A percentile compares a stretch with the other conserved stretches of the same genome.
Conservation (phyloP, 495 filamentous ascomycete species). For the Hypoxylon lenormandii region DNA sequence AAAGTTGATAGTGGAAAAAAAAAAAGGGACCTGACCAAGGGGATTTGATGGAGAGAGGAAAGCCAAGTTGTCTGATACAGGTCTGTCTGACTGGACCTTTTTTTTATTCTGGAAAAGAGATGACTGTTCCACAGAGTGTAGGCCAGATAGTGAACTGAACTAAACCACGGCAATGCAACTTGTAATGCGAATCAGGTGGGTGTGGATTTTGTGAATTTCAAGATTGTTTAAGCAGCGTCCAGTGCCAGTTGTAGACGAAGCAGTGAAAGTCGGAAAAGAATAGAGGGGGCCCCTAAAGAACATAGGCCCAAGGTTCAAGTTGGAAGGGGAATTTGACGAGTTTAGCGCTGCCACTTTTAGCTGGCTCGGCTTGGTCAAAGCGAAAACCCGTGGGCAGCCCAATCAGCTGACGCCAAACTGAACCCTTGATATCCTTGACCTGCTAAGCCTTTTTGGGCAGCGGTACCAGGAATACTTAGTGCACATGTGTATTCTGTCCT, state of each 20-base stretch:
- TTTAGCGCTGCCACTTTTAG: conserved; percentile 42
- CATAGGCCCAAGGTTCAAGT: background rate
- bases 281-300: conserved; percentile 35
- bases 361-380: conserved; percentile 15
- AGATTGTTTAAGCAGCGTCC: background rate
- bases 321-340: conserved; percentile 42
- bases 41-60: conserved; percentile 3
- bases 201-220: conserved; percentile 9
- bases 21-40: background rate
- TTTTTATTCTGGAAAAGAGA: conserved; percentile 12
- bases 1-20: conserved; percentile 3
- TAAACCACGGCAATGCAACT: background rate
- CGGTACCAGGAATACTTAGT: background rate
- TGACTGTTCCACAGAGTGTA: conserved; percentile 17
- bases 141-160: background rate
- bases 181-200: conserved; percentile 7
- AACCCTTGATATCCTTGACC: conserved; percentile 16
- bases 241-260: conserved; percentile 9
- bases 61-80: conserved; percentile 24
- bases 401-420: conserved; percentile 46
- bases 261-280: conserved; percentile 30
- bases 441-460: conserved; percentile 8
- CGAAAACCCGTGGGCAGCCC: conserved; percentile 10
- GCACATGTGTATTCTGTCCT: no score
- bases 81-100: background rate